phyloP scores from a whole-genome alignment of 257 asterid genomes.

The Petunia secreta region DNA sequence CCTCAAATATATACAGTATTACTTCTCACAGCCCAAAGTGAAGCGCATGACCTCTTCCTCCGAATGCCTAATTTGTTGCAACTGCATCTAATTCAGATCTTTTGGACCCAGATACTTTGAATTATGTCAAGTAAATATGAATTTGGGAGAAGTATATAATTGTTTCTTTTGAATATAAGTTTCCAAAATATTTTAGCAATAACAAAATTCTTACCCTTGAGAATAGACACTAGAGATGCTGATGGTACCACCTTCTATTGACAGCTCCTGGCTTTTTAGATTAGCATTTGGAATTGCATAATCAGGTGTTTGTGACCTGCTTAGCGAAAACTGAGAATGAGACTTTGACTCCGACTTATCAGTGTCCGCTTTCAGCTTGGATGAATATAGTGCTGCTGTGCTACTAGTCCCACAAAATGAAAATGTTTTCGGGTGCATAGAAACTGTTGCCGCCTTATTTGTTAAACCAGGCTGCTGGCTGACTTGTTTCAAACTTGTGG shows the following conservation, averaged over 20 bases:
- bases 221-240: slow-evolving; percentile 90
- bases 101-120: background rate
- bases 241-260: slow-evolving; percentile 79
- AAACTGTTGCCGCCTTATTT: slow-evolving; percentile 16
- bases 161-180: background rate
- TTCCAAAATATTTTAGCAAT: background rate
- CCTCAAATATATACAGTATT: background rate
- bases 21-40: background rate
- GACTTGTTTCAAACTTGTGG: slow-evolving; percentile 53
- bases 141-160: background rate
- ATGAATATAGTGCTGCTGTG: slow-evolving; percentile 46
- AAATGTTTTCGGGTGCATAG: slow-evolving; percentile 45
- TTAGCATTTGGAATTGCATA: slow-evolving; percentile 39
- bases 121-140: background rate
- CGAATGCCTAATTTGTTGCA: background rate
- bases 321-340: slow-evolving; percentile 46
- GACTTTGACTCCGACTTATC: slow-evolving; percentile 51
- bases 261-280: slow-evolving; percentile 53
- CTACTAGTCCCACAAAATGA: slow-evolving; percentile 46
- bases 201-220: slow-evolving; percentile 61
- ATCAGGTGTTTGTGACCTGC: slow-evolving; percentile 43
- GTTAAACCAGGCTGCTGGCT: slow-evolving; percentile 32
- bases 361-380: slow-evolving; percentile 43
- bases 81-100: background rate
- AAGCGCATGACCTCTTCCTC: background rate